Evolutionary conservation across 139 green algal genomes (phyloP).

Genomic region (Chlorella sorokiniana): DNA sequence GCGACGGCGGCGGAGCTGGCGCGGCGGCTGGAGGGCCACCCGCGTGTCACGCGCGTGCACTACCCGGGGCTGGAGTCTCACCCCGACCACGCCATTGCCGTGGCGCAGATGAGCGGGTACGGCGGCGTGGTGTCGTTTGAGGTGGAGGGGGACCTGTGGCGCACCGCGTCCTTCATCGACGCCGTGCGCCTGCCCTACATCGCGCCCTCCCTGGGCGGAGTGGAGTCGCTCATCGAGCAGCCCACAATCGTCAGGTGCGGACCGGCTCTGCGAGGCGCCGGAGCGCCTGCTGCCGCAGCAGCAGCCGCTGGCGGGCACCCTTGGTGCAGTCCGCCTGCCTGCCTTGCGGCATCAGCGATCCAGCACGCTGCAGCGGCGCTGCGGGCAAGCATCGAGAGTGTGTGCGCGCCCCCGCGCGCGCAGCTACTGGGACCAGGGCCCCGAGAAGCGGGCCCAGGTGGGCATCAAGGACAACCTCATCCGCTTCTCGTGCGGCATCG

Average conservation of each 20-base stretch:
- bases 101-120: constrained; percentile 92
- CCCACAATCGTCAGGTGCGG: constrained; percentile 76
- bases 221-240: constrained; percentile 98
- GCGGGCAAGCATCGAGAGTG: too few relatives aligned
- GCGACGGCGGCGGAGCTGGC: constrained; percentile 71
- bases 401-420: background rate
- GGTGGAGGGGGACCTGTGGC: constrained; percentile 88
- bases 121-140: constrained; percentile 96
- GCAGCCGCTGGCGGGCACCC: background rate
- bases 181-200: constrained; percentile 95
- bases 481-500: constrained; percentile 91
- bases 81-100: constrained; percentile 94
- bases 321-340: too few relatives aligned
- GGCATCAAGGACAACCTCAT: constrained; percentile 99
- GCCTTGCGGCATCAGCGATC: too few relatives aligned
- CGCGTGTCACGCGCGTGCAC: constrained; percentile 62
- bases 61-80: constrained; percentile 89
- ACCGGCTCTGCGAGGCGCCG: background rate
- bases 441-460: constrained; percentile 86
- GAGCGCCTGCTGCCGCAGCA: background rate
- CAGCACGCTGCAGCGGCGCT: too few relatives aligned
- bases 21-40: constrained; percentile 82
- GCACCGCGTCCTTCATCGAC: constrained; percentile 94
- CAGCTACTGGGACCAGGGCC: constrained; percentile 81
- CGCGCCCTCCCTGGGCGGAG: constrained; percentile 94